Evolutionary conservation across 441 rosid genomes (phyloP).

Genomic region (Corymbia citriodora): DNA sequence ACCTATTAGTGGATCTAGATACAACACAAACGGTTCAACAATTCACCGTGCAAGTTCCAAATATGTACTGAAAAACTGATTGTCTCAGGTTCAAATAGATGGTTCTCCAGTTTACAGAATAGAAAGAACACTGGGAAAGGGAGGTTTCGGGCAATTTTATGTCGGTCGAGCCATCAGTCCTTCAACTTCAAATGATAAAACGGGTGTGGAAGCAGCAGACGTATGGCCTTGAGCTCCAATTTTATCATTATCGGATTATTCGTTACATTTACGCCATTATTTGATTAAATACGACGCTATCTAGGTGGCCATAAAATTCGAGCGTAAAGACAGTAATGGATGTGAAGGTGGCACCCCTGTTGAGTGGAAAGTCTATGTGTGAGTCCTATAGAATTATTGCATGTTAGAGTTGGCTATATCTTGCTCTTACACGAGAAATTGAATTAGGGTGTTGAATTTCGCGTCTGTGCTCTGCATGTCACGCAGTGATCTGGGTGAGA

Average conservation of each 20-base stretch:
- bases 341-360: constrained; percentile 80
- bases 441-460: background rate
- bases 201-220: background rate
- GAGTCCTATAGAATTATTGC: constrained; percentile 12
- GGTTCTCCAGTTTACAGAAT: constrained; percentile 52
- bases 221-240: background rate
- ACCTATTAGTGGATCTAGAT: background rate
- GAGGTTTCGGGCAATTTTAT: constrained; percentile 68
- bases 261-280: background rate
- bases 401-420: background rate
- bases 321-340: constrained; percentile 84
- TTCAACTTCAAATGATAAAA: background rate
- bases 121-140: constrained; percentile 58
- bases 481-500: background rate
- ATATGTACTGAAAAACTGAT: background rate
- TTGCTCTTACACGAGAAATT: background rate
- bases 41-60: background rate
- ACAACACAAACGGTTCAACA: background rate
- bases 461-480: background rate
- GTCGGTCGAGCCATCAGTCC: constrained; percentile 40
- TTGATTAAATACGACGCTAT: background rate
- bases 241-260: background rate
- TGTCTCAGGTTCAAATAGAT: constrained; percentile 48
- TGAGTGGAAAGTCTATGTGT: constrained; percentile 98
- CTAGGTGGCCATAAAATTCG: constrained; percentile 60